Percentiles rank a stretch among this genome's conserved stretches.
phyloP scores from a whole-genome alignment of 495 filamentous ascomycete species.

The Aspergillus campestris region DNA sequence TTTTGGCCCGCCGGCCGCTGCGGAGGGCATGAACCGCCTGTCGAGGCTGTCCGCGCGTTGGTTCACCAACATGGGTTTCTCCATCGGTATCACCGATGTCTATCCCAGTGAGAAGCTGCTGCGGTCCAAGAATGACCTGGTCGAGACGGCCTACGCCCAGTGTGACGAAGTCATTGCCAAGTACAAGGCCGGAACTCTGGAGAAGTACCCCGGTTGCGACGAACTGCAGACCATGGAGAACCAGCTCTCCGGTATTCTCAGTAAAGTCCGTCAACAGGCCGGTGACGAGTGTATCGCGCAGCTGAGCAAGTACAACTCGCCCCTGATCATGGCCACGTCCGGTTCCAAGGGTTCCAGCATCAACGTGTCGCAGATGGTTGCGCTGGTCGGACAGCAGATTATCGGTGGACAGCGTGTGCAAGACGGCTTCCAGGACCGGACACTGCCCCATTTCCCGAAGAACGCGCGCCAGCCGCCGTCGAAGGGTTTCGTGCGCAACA shows the following conservation, averaged over 20 bases:
- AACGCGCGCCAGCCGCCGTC: constrained; percentile 81
- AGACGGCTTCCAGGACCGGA: constrained; percentile 94
- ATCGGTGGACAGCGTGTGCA: constrained; percentile 88
- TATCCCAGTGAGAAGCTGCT: constrained; percentile 65
- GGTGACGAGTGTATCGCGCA: constrained; percentile 87
- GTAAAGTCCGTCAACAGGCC: constrained; percentile 78
- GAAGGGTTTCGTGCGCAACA: constrained; percentile 95
- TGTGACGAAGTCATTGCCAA: constrained; percentile 79
- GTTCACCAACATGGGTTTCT: constrained; percentile 87
- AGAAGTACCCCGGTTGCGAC: constrained; percentile 80
- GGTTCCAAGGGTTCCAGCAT: constrained; percentile 94
- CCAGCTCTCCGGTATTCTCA: constrained; percentile 80
- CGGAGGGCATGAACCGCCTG: constrained; percentile 86
- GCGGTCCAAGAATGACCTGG: constrained; percentile 61
- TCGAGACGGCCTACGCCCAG: constrained; percentile 67
- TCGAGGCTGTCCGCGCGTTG: constrained; percentile 84
- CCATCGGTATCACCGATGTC: constrained; percentile 91
- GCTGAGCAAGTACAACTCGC: constrained; percentile 84
- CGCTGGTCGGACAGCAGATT: constrained; percentile 95
- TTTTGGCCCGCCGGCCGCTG: constrained; percentile 82
- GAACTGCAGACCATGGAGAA: constrained; percentile 91
- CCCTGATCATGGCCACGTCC: constrained; percentile 92
- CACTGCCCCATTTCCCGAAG: constrained; percentile 90
- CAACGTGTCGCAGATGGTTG: constrained; percentile 99
- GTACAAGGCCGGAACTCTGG: constrained; percentile 67